These are phyloP conservation scores for Podospora pseudopauciseta DNA, from an alignment of 495 filamentous ascomycete species.

Conservation along the genomic window DNA sequence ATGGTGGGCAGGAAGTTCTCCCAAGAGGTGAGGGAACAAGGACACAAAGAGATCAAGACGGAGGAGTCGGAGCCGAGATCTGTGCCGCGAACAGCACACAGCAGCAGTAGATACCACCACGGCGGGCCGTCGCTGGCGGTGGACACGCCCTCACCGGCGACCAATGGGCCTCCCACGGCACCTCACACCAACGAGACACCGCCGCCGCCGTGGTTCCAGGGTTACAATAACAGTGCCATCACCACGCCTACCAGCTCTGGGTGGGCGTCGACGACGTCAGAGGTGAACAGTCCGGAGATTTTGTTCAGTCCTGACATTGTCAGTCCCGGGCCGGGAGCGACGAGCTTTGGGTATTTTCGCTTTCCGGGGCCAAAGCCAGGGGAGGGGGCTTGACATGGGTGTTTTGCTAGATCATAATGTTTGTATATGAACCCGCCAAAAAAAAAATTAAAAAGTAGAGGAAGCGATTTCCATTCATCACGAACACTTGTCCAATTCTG, in stretches of 20 bases:
- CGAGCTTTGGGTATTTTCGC: background rate
- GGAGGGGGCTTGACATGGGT: background rate
- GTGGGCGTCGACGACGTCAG: background rate
- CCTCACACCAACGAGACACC: background rate
- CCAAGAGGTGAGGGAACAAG: background rate
- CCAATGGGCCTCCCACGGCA: background rate
- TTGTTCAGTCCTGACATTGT: constrained; percentile 1
- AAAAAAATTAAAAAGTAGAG: background rate
- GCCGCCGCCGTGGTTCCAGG: background rate
- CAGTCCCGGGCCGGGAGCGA: background rate
- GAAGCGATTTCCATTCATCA: background rate
- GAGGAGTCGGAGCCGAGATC: background rate
- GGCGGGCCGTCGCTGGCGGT: background rate
- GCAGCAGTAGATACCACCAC: background rate
- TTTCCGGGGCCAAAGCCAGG: background rate
- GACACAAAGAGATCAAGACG: background rate
- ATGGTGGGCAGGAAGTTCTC: background rate
- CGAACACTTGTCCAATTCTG: background rate
- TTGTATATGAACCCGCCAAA: background rate
- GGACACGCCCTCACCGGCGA: background rate
- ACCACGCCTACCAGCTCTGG: background rate
- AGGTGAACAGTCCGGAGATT: background rate
- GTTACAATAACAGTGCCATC: background rate
- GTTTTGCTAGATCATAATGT: background rate
- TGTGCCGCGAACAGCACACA: background rate